Evolutionary conservation across 2,329 filamentous ascomycete genomes (phyloP).

Genomic region (Pseudogymnoascus verrucosus): DNA sequence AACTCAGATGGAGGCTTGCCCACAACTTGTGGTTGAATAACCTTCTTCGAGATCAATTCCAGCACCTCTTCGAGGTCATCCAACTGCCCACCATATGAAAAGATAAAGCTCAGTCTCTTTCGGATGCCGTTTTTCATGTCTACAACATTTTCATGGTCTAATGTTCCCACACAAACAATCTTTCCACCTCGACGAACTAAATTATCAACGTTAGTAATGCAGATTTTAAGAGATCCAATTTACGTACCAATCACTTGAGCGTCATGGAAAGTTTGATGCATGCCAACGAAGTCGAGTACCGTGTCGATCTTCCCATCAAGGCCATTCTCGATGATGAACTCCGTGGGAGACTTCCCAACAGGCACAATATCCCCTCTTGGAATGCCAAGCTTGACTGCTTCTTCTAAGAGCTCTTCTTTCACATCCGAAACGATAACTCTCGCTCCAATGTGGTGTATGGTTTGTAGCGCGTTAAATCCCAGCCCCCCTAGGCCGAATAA

Average conservation of each 20-base stretch:
- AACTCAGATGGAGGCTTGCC: slow-evolving; percentile 28
- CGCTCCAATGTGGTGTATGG: slow-evolving; percentile 41
- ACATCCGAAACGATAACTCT: slow-evolving; percentile 32
- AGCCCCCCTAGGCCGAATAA: slow-evolving; percentile 35
- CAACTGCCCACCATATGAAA: slow-evolving; percentile 36
- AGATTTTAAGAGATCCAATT: neutral
- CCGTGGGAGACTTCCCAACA: slow-evolving; percentile 22
- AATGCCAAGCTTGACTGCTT: slow-evolving; percentile 28
- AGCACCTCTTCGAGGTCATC: slow-evolving; percentile 32
- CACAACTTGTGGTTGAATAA: slow-evolving; percentile 30
- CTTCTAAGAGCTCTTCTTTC: slow-evolving; percentile 25
- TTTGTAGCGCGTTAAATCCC: slow-evolving; percentile 35
- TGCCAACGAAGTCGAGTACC: slow-evolving; percentile 30
- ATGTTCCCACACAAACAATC: slow-evolving; percentile 33
- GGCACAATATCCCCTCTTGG: slow-evolving; percentile 27
- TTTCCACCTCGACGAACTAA: slow-evolving; percentile 31
- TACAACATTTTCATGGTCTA: slow-evolving; percentile 32
- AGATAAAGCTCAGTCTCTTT: slow-evolving; percentile 35
- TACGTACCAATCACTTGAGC: slow-evolving; percentile 29
- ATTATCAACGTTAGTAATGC: neutral
- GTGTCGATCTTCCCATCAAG: slow-evolving; percentile 24
- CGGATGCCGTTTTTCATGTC: slow-evolving; percentile 38
- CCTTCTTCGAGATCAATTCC: slow-evolving; percentile 28
- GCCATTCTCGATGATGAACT: slow-evolving; percentile 24
- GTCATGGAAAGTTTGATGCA: slow-evolving; percentile 31